Evolutionary conservation across 2,329 filamentous ascomycete genomes (phyloP).

Genomic region (Fusarium sp.): DNA sequence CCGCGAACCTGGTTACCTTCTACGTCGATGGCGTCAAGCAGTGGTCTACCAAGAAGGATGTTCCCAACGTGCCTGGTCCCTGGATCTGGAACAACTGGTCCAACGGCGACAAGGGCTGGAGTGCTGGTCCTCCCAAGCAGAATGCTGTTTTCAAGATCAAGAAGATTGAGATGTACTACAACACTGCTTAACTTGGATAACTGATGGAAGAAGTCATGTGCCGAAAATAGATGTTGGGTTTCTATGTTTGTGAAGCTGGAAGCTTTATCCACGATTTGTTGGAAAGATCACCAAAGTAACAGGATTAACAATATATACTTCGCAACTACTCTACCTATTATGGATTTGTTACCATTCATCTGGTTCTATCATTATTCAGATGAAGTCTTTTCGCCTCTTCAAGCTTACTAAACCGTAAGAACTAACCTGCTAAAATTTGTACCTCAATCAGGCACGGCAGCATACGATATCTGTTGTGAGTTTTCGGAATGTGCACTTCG

Average conservation of each 20-base stretch:
- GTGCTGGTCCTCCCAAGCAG: slow-evolving; percentile 46
- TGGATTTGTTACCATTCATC: background rate
- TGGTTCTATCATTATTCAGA: background rate
- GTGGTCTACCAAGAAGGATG: slow-evolving; percentile 47
- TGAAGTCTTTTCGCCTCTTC: background rate
- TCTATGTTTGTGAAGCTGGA: background rate
- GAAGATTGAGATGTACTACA: slow-evolving; percentile 52
- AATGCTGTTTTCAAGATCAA: slow-evolving; percentile 51
- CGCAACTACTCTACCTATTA: background rate
- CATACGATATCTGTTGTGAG: too few species aligned
- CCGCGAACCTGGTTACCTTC: slow-evolving; percentile 42
- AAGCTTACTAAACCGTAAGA: too few species aligned
- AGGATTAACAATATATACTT: background rate
- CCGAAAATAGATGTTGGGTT: background rate
- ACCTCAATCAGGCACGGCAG: too few species aligned
- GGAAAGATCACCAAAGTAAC: background rate
- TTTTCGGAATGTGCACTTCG: too few species aligned
- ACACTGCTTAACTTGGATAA: slow-evolving; percentile 37
- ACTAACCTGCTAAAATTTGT: too few species aligned
- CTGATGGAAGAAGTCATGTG: background rate
- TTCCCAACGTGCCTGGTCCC: slow-evolving; percentile 43
- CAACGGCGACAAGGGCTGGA: slow-evolving; percentile 51
- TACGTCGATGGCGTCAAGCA: slow-evolving; percentile 48
- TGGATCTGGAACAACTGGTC: slow-evolving; percentile 54
- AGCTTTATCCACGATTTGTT: too few species aligned